A percentile compares a stretch with the other conserved stretches of the same genome.
Conservation (phyloP, 768 basidiomycete genomes). For the Daedaleopsis nitida region DNA sequence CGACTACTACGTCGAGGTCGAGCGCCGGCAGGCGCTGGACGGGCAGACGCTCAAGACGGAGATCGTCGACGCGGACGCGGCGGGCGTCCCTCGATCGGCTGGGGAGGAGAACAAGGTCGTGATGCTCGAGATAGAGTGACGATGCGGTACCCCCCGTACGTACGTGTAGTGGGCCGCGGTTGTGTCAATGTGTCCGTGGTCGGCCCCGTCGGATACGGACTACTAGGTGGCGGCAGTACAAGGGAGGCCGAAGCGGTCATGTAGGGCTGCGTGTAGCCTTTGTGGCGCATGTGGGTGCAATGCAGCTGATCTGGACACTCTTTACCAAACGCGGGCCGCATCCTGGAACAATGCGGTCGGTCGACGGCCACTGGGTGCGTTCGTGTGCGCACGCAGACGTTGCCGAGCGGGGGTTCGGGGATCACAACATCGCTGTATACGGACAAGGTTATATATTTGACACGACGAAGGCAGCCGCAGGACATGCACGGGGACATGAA, state of each 20-base stretch:
- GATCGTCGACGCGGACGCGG: slow-evolving; percentile 11
- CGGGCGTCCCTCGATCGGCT: no score
- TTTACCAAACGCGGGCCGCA: not conserved
- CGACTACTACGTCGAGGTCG: slow-evolving; percentile 53
- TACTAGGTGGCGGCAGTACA: no score
- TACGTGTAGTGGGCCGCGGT: not conserved
- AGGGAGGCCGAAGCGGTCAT: not conserved
- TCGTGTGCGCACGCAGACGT: not conserved
- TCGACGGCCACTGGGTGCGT: not conserved
- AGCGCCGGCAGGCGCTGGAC: slow-evolving; percentile 45
- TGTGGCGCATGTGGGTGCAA: not conserved
- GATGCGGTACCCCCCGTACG: not conserved
- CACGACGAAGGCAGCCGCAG: not conserved
- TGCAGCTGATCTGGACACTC: not conserved
- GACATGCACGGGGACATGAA: not conserved
- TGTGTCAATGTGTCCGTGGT: no score
- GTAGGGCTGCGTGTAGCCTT: not conserved
- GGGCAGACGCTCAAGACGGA: slow-evolving; percentile 32
- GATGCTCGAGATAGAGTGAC: not conserved
- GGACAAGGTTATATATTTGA: not conserved
- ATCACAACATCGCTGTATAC: not conserved
- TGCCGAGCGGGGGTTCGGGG: not conserved
- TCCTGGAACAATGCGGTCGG: not conserved
- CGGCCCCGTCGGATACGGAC: no score
- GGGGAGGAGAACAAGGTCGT: not conserved